A percentile compares a stretch with the other conserved stretches of the same genome.
Evolutionary conservation across 75 land plant genomes (phyloP).

Genomic region (Cunninghamia lanceolata): DNA sequence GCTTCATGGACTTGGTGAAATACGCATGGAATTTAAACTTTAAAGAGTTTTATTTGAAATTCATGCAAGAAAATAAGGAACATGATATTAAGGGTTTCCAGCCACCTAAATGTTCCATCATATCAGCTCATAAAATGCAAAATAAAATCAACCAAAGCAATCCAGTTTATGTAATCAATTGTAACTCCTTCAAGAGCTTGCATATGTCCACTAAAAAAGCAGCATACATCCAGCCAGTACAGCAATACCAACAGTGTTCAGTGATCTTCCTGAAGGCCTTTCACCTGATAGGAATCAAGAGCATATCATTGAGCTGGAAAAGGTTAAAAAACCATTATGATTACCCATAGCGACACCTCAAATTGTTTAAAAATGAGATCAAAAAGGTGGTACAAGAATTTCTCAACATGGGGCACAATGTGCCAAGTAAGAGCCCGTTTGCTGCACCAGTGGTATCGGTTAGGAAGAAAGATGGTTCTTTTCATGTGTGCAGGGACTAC

Average conservation of each 20-base stretch:
- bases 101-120: neutral
- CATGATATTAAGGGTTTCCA: neutral
- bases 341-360: neutral
- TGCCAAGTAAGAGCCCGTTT: neutral
- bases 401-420: neutral
- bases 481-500: neutral
- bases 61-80: neutral
- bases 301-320: neutral
- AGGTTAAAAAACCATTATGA: neutral
- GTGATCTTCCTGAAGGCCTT: neutral
- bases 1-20: neutral
- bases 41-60: neutral
- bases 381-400: neutral
- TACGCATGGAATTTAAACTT: neutral
- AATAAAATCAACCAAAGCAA: neutral
- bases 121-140: neutral
- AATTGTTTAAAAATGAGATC: neutral
- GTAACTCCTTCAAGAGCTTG: neutral
- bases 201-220: neutral
- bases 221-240: neutral
- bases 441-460: neutral
- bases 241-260: neutral
- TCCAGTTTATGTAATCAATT: neutral
- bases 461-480: neutral
- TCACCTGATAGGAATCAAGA: neutral